Conservation (phyloP, 305 asterid species). For the Fraxinus platypoda region DNA sequence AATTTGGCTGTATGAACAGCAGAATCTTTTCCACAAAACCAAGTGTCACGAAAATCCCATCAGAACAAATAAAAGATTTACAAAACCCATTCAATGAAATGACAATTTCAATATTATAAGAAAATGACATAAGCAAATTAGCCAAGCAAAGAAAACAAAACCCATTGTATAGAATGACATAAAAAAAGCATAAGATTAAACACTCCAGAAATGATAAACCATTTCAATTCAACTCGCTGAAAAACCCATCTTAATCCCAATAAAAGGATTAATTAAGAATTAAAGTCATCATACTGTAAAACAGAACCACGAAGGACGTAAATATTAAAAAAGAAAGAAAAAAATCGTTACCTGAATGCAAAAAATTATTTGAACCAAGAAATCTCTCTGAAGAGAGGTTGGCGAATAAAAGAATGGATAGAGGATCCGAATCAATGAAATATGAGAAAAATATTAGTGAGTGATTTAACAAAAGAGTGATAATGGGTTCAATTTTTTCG, state of each 20-base stretch:
- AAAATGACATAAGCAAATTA: not conserved
- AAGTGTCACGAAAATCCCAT: not conserved
- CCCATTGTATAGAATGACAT: not conserved
- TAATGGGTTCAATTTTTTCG: not conserved
- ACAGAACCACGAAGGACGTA: not conserved
- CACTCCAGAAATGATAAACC: not conserved
- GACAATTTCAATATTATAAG: not conserved
- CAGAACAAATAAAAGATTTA: not conserved
- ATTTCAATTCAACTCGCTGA: conserved; percentile 10
- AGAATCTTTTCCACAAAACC: not conserved
- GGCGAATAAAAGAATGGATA: not conserved
- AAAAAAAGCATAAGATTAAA: not conserved
- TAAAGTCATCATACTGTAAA: not conserved
- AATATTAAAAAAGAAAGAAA: not conserved
- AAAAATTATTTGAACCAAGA: conserved; percentile 17
- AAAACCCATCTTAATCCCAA: not conserved
- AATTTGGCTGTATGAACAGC: not conserved
- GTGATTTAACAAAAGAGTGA: conserved; percentile 1
- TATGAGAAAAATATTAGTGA: not conserved
- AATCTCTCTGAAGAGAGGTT: conserved; percentile 7
- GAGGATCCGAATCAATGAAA: not conserved
- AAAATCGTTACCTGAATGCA: conserved; percentile 30
- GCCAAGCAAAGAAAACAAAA: not conserved
- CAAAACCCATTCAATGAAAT: not conserved
- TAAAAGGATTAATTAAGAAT: not conserved